A percentile compares a stretch with the other conserved stretches of the same genome.
phyloP scores from a whole-genome alignment of 1,139 yeast species.

The Taphrina wiesneri region DNA sequence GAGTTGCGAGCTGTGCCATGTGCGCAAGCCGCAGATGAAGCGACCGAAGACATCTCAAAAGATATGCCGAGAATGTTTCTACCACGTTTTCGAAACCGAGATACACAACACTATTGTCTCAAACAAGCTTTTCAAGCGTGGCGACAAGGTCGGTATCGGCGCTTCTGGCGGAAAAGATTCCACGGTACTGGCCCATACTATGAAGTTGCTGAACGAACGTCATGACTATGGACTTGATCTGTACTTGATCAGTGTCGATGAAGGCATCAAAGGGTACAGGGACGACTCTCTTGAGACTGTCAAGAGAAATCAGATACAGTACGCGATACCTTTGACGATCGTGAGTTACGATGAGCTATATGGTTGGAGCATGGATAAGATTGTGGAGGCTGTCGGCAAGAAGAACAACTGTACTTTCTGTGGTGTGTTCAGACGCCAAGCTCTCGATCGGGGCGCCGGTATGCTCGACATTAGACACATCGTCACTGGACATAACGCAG shows the following conservation, averaged over 20 bases:
- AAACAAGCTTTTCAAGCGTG: constrained; percentile 68
- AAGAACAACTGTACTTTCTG: constrained; percentile 96
- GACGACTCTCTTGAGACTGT: constrained; percentile 98
- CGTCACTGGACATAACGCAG: constrained; percentile 98
- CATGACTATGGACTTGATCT: constrained; percentile 81
- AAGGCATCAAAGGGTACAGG: constrained; percentile 94
- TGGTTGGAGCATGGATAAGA: constrained; percentile 97
- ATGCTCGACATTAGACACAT: constrained; percentile 83
- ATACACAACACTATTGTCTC: constrained; percentile 83
- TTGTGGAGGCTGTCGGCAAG: constrained; percentile 91
- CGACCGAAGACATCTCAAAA: constrained; percentile 91
- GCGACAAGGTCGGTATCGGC: constrained; percentile 92
- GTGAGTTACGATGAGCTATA: constrained; percentile 87
- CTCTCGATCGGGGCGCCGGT: constrained; percentile 94
- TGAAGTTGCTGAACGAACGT: constrained; percentile 84
- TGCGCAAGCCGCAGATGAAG: constrained; percentile 79
- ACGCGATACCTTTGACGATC: constrained; percentile 82
- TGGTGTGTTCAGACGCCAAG: constrained; percentile 95
- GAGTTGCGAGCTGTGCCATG: constrained; percentile 82
- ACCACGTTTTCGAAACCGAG: constrained; percentile 87
- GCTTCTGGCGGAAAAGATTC: constrained; percentile 99
- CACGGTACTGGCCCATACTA: constrained; percentile 84
- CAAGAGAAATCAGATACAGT: constrained; percentile 84
- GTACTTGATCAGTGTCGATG: constrained; percentile 84
- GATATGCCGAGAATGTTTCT: constrained; percentile 91